A percentile compares a stretch with the other conserved stretches of the same genome.
phyloP scores from a whole-genome alignment of 2,329 filamentous ascomycete genomes.

The Fusarium sp. region DNA sequence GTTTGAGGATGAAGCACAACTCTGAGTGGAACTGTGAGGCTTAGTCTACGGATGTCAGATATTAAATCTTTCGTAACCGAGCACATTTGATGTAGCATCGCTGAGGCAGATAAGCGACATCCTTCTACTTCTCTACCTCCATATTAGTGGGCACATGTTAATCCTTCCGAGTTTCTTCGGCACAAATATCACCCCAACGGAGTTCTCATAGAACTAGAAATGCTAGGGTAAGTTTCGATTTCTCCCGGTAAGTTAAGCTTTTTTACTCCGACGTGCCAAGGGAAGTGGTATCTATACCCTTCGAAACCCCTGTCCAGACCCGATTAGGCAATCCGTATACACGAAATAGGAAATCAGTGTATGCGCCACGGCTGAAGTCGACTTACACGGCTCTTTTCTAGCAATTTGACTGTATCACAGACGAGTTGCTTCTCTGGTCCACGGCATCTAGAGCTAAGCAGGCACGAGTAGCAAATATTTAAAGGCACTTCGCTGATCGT shows the following conservation, averaged over 20 bases:
- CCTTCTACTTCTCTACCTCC: not conserved
- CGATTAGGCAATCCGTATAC: conserved; percentile 41
- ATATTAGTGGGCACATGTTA: not conserved
- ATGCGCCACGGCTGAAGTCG: conserved; percentile 27
- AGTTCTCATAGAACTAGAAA: not conserved
- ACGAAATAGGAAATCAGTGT: conserved; percentile 43
- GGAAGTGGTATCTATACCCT: not conserved
- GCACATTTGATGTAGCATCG: too few species aligned
- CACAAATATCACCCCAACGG: not conserved
- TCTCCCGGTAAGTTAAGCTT: not conserved
- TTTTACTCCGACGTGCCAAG: not conserved
- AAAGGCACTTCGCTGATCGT: not conserved
- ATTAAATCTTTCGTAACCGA: too few species aligned
- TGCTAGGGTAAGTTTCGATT: not conserved
- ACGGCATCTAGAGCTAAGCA: not conserved
- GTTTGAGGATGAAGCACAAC: too few species aligned
- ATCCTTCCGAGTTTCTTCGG: not conserved
- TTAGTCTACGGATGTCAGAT: too few species aligned
- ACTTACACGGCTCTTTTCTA: not conserved
- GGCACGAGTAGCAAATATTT: not conserved
- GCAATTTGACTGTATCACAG: not conserved
- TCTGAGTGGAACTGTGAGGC: too few species aligned
- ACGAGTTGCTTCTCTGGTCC: not conserved
- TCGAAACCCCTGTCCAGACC: not conserved
- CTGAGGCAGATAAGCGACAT: not conserved